Conservation (phyloP, 176 grass and related monocot species). For the Triticum turgidum region DNA sequence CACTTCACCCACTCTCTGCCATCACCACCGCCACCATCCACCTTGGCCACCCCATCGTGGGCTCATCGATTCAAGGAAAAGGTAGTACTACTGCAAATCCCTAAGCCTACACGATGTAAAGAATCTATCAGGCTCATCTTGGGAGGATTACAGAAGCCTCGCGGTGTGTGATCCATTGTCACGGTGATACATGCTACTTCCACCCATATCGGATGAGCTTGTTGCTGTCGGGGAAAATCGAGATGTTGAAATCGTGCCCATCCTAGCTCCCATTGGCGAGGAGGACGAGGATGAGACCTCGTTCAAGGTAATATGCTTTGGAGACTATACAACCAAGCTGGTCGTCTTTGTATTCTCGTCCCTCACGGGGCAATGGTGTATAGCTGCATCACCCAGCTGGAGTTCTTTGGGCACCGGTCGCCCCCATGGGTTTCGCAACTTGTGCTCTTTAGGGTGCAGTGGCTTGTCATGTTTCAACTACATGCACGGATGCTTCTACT, state of each 20-base stretch:
- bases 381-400: not conserved
- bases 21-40: no score
- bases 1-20: no score
- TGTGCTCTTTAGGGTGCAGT: no score
- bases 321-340: not conserved
- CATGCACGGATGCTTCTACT: not conserved
- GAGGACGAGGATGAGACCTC: not conserved
- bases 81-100: no score
- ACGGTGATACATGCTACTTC: not conserved
- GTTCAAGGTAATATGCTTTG: not conserved
- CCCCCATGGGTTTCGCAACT: not conserved
- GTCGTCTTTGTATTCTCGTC: not conserved
- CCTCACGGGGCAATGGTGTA: not conserved
- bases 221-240: no score
- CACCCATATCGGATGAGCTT: not conserved
- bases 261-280: not conserved
- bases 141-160: not conserved
- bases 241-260: not conserved
- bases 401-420: not conserved
- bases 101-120: no score
- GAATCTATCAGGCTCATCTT: not conserved
- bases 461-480: no score
- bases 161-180: not conserved
- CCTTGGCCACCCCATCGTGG: no score
- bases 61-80: no score